Base-by-base conservation (phyloP, 495 filamentous ascomycete genomes). In the Penicillium atrosanguineum region DNA sequence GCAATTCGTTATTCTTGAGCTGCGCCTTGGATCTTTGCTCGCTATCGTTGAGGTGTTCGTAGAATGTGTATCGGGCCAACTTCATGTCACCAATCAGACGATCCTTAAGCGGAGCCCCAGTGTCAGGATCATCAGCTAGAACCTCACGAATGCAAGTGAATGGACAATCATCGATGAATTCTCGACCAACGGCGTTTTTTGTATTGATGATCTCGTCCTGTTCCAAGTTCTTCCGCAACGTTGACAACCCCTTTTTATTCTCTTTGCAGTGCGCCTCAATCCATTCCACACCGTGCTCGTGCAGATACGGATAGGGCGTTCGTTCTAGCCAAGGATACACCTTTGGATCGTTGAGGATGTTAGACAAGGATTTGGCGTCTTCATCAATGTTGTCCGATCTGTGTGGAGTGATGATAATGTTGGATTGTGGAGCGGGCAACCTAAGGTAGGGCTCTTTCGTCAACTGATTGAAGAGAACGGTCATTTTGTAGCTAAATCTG, bases 401-500 rank as follows among this genome's bases (percentile, higher is more conserved):
- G 21, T 62, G 59, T n/a, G 62, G 59, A 23, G 67, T 69, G 53
- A 69, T 53, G 48, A 68, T 63, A n/a, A 68, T 68, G 36, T 68
- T 52, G 12, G 52, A 38, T 21, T 51, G 53, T 16, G 64, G 65
- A 8, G 55, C 45, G n/a, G 52, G 56, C 16, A 68, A 58, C 25
- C 58, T 63, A 31, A 68, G 53, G 44, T 68, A 68, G 6, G 63
- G 60, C 34, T 68, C 65, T 23, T 46, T 50, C 0, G 56, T 64
- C 44, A 23, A 9, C 1, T 50, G 34, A 25, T 64, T 61, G 36
- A 51, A 50, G 16, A 54, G 48, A 26, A 64, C 31, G 3, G 36
- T 31, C 42, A 52, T 52, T 14, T 40, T 38, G 16, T 7, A 1
- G 16, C 12, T 40, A 1, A 18, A 3, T 40, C 6, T 34, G 8